Evolutionary conservation across 345 rosid genomes (phyloP).

Genomic region (Orychophragmus violaceus): DNA sequence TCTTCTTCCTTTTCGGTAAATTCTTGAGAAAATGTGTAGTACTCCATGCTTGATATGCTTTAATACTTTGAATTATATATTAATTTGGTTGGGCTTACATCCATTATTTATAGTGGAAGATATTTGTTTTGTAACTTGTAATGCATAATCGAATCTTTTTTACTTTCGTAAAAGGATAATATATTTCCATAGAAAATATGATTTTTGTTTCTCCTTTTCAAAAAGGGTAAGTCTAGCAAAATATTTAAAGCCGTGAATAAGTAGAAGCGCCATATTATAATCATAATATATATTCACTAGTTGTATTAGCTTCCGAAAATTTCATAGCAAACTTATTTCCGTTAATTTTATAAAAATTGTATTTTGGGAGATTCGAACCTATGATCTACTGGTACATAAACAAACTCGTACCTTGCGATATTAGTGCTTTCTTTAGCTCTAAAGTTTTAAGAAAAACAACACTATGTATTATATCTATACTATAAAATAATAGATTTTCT

Average conservation of each 20-base stretch:
- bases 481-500: too few relatives aligned
- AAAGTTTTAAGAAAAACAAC: too few relatives aligned
- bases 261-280: neutral
- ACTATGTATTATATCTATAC: too few relatives aligned
- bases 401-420: too few relatives aligned
- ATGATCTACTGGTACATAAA: too few relatives aligned
- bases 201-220: neutral
- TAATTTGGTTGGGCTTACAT: neutral
- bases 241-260: neutral
- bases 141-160: conserved; percentile 3
- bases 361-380: too few relatives aligned
- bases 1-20: conserved; percentile 2
- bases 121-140: conserved; percentile 1
- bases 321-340: neutral
- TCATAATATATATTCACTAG: too few relatives aligned
- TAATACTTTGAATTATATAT: neutral
- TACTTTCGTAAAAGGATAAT: conserved; percentile 5
- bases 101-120: conserved; percentile 9
- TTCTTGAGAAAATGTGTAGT: conserved; percentile 25
- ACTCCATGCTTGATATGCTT: conserved; percentile 24
- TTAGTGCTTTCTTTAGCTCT: too few relatives aligned
- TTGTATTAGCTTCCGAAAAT: too few relatives aligned
- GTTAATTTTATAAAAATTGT: too few relatives aligned
- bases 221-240: neutral
- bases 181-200: neutral